Base-by-base conservation (phyloP, 2,329 filamentous ascomycete species). In the Chalaropsis thielavioides region DNA sequence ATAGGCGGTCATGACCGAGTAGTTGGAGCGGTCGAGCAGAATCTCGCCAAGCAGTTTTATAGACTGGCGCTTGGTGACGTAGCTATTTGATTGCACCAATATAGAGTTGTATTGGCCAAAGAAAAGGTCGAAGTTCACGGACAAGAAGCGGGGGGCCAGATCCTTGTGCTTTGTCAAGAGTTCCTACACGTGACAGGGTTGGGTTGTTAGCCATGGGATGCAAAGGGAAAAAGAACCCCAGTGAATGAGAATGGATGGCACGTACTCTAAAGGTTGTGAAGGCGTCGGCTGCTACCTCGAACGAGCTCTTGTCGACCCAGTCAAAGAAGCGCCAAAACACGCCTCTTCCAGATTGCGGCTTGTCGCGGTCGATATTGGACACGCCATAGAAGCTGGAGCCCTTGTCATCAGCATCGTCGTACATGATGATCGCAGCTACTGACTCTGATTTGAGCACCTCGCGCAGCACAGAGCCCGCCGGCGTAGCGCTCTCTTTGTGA, bases 31-130 rank as follows among this genome's bases (percentile, higher is more conserved):
- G 74, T 97, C 94, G 41, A 99, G 82, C 65, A 99, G 78, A 60
- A 99, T 90, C 76, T 99, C 94, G 63, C 94, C 94, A 1, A 99
- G 83, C 54, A 99, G 82, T 75, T 99, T 99, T 77, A 97, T 97
- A 17, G 91, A 96, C 76, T 99, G 94, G 61, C 94, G 84, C 75
- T 99, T 99, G 31, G 94, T 99, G 68, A 99, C 94, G 73, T 99
- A 99, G 73, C 89, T 95, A 73, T 92, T 90, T 40, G 91, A 96
- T 73, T 95, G 90, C 44, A 97, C 85, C 40, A 99, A 81, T 27
- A 88, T 84, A 66, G 83, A 83, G 77, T 97, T 96, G 79, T 96
- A 97, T 73, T 86, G 87, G 65, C 85, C 80, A 76, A 99, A 99
- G 79, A 99, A 99, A 67, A 90, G 79, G 68, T 94, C 89, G 72